A percentile compares a stretch with the other conserved stretches of the same genome.
These are phyloP conservation scores for Heritiera littoralis DNA, from an alignment of 345 rosid genomes.

Conservation along the genomic window DNA sequence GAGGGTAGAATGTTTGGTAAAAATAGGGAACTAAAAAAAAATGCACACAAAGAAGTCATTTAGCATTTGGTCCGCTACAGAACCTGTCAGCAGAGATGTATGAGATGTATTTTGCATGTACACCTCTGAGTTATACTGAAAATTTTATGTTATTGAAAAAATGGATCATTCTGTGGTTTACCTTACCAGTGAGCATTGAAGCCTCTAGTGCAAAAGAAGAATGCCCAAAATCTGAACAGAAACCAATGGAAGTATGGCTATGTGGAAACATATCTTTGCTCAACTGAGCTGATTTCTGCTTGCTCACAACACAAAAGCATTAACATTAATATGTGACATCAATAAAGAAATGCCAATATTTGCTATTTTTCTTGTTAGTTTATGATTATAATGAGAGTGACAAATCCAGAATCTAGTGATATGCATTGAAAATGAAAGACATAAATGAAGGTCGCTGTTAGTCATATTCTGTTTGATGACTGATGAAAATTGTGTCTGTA, in stretches of 20 bases:
- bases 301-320: conserved; percentile 13
- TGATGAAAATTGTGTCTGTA: background rate
- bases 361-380: background rate
- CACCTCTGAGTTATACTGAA: background rate
- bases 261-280: background rate
- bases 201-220: background rate
- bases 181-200: background rate
- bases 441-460: background rate
- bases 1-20: background rate
- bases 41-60: conserved; percentile 4
- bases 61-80: background rate
- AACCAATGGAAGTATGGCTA: background rate
- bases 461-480: conserved; percentile 1
- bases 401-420: background rate
- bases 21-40: background rate
- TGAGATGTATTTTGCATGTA: background rate
- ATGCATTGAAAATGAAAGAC: background rate
- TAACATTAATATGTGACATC: background rate
- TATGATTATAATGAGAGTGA: conserved; percentile 1
- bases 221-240: background rate
- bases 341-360: background rate
- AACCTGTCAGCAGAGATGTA: background rate
- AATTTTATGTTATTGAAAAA: background rate
- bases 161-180: background rate
- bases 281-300: background rate